Conservation (phyloP, 2,329 filamentous ascomycete genomes). For the Ophiostoma sp. region DNA sequence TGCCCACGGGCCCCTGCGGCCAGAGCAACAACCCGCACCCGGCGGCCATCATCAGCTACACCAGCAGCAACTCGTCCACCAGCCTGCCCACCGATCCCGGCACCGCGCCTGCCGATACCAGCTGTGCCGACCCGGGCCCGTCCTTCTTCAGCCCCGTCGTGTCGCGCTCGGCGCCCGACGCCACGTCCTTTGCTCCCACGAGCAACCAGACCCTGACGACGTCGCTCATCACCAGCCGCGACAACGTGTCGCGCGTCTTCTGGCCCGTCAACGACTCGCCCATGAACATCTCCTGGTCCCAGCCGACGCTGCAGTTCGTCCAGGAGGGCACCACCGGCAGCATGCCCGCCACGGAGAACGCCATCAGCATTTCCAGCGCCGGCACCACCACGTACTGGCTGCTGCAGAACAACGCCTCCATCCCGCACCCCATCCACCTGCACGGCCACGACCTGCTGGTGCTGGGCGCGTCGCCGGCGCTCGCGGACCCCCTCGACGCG, state of each 20-base stretch:
- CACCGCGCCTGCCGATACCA: slow-evolving; percentile 26
- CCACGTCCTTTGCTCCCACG: slow-evolving; percentile 26
- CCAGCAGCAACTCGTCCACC: slow-evolving; percentile 16
- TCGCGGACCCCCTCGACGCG: slow-evolving; percentile 25
- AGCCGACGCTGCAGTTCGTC: slow-evolving; percentile 37
- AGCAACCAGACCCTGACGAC: slow-evolving; percentile 23
- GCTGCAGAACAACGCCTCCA: slow-evolving; percentile 34
- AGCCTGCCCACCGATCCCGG: slow-evolving; percentile 31
- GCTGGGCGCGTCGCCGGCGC: slow-evolving; percentile 31
- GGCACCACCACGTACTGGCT: slow-evolving; percentile 34
- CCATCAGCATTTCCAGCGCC: slow-evolving; percentile 17
- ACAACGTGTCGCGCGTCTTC: slow-evolving; percentile 32
- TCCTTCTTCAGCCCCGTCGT: slow-evolving; percentile 28
- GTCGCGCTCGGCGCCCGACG: slow-evolving; percentile 25
- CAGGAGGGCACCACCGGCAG: slow-evolving; percentile 29
- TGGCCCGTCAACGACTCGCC: slow-evolving; percentile 32
- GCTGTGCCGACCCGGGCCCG: slow-evolving; percentile 26
- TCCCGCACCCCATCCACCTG: slow-evolving; percentile 33
- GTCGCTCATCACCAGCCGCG: slow-evolving; percentile 25
- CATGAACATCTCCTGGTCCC: slow-evolving; percentile 34
- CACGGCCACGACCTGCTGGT: slow-evolving; percentile 37
- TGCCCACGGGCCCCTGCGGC: slow-evolving; percentile 30
- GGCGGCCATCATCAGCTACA: slow-evolving; percentile 33
- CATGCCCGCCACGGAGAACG: slow-evolving; percentile 22
- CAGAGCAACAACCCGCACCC: slow-evolving; percentile 29